Evolutionary conservation across 179 eudicot species (phyloP).

Genomic region (Spergularia azorica): DNA sequence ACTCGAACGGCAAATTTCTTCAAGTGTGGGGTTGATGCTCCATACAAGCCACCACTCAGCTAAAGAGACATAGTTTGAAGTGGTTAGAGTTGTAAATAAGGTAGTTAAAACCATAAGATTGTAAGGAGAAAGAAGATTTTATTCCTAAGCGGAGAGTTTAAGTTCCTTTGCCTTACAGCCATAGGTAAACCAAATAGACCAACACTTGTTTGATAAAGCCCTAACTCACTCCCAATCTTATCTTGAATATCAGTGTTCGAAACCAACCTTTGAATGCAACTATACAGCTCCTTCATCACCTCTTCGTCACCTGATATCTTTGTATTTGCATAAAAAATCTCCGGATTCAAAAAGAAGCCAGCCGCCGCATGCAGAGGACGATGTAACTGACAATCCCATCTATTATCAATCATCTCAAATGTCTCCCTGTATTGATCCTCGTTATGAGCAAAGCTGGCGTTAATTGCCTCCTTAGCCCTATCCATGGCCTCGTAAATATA

Average conservation of each 20-base stretch:
- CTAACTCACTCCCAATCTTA: not conserved
- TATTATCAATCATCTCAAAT: conserved; percentile 10
- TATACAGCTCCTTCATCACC: conserved; percentile 7
- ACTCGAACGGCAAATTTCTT: too few relatives aligned
- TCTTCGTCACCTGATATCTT: not conserved
- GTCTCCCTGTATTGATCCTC: not conserved
- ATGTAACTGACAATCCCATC: conserved; percentile 22
- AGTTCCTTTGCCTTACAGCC: conserved; percentile 2
- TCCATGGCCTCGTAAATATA: not conserved
- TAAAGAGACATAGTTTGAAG: too few relatives aligned
- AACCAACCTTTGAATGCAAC: conserved; percentile 1
- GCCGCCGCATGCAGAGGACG: conserved; percentile 2
- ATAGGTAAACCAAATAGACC: conserved; percentile 7
- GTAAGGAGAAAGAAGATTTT: too few relatives aligned
- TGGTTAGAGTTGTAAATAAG: too few relatives aligned
- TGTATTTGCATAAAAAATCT: not conserved
- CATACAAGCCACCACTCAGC: too few relatives aligned
- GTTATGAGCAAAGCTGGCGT: not conserved
- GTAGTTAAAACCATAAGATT: too few relatives aligned
- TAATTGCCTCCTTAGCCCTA: too few relatives aligned
- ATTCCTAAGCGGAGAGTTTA: not conserved
- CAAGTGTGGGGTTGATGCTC: too few relatives aligned
- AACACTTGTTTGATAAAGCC: too few relatives aligned
- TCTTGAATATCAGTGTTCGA: not conserved
- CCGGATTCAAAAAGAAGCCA: not conserved